These are phyloP conservation scores for Striga hermonthica DNA, from an alignment of 305 asterid species.

Conservation along the genomic window DNA sequence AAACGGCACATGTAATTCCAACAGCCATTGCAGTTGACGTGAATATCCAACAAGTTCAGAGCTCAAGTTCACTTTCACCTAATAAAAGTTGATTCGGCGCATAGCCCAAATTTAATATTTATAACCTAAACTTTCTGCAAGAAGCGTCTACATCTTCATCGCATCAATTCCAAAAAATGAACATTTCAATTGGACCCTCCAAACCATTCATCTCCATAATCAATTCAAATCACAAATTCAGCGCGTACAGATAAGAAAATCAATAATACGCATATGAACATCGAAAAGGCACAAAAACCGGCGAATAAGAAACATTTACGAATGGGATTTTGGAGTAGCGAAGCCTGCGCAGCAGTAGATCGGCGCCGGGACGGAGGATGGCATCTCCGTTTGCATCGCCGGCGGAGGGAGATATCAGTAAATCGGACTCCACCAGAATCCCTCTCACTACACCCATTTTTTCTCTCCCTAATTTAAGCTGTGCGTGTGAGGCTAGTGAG, in stretches of 20 bases:
- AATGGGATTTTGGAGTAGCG: slow-evolving; percentile 60
- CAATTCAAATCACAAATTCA: slow-evolving; percentile 6
- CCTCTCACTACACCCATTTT: slow-evolving; percentile 57
- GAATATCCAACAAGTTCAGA: slow-evolving; percentile 7
- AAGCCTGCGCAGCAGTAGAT: slow-evolving; percentile 61
- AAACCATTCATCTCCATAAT: slow-evolving; percentile 1
- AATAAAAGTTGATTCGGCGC: background rate
- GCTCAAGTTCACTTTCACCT: slow-evolving; percentile 3
- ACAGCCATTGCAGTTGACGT: background rate
- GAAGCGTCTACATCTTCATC: too few species aligned
- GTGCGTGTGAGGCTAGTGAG: background rate
- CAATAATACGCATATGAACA: slow-evolving; percentile 13
- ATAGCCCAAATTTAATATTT: too few species aligned
- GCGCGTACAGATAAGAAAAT: slow-evolving; percentile 9
- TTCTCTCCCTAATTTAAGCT: background rate
- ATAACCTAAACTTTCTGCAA: too few species aligned
- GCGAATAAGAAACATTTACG: slow-evolving; percentile 32
- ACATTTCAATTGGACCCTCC: background rate
- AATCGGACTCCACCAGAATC: slow-evolving; percentile 60
- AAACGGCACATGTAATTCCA: too few species aligned
- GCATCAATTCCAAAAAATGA: background rate
- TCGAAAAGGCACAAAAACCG: background rate
- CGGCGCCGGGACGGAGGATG: slow-evolving; percentile 45
- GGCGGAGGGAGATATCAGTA: slow-evolving; percentile 36
- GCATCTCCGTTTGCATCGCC: slow-evolving; percentile 33